Evolutionary conservation across 495 filamentous ascomycete genomes (phyloP), one percentile per base, ranked within the genome.

Genomic region (Emericellopsis terricola): DNA sequence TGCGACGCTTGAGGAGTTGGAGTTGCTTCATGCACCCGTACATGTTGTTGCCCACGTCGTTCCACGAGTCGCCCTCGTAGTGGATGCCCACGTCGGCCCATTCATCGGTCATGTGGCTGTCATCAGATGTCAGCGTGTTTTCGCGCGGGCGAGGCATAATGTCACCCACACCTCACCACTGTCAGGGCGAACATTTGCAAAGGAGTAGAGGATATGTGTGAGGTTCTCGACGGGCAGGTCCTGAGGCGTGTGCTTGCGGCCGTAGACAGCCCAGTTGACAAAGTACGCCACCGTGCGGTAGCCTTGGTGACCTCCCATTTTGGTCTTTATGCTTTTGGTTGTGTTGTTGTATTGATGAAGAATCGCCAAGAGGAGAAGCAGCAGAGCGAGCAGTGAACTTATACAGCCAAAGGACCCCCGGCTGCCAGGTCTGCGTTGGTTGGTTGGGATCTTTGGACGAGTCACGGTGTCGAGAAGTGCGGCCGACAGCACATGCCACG

Each of bases 11-110:
- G 23, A 87, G 72, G 17, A 97, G 64, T 56, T 77, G 83, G 15
- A 97, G 71, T 60, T 96, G 89, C 65, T 96, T 97, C 28, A 87
- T 56, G 53, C 82, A 94, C 34, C 84, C 84, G 58, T 91, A 92
- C 36, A 89, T 64, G 53, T 92, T 89, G 31, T 64, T 77, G 15
- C 77, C 71, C 4, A 46, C 42, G 40, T 76, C 71, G 41, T 73
- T 73, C 71, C 71, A 74, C 37, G 77, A 79, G 55, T 93, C 84
- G 21, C 62, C 62, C n/a, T 78, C 57, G 55, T 81, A 94, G 58
- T 94, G 89, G 55, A 91, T 93, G 45, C 94, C 69, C 1, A 73
- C 70, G 51, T 93, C 84, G 28, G 81, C 74, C 84, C 84, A 93
- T 19, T 66, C 50, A 53, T 93, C 84, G 1, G 82, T 85, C 21